Evolutionary conservation across 2,329 filamentous ascomycete genomes (phyloP), one percentile per base, ranked within the genome.

Genomic region (Talaromyces pinophilus): DNA sequence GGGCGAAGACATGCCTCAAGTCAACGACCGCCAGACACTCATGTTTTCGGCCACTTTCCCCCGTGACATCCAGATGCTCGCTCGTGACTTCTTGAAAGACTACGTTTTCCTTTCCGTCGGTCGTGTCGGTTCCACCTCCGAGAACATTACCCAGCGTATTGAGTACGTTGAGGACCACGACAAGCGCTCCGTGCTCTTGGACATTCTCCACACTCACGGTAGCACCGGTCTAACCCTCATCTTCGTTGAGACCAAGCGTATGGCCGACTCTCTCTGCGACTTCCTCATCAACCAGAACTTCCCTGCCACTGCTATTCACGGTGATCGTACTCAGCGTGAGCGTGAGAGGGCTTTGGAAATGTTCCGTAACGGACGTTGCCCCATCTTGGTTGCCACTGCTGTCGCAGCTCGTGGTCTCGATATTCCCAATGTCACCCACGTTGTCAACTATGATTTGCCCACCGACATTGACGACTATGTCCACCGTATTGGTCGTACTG

Each of bases 11-110:
- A 99, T 99, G 95, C 95, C 95, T 66, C 81, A 82, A 63, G 92
- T 94, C 68, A 83, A 88, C 71, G 84, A 86, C 74, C 93, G 95
- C 77, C 95, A 99, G 83, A 99, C 95, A 64, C 94, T 99, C 85
- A 99, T 99, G 95, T 99, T 99, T 81, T 99, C 95, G 48, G 95
- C 95, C 80, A 99, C 95, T 69, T 99, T 99, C 88, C 95, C 95
- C 68, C 92, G 94, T 74, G 95, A 99, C 80, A 99, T 99, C 67
- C 95, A 99, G 86, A 96, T 98, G 91, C 90, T 99, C 67, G 95
- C 95, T 68, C 91, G 95, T 76, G 95, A 99, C 80, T 99, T 99
- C 87, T 84, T 99, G 78, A 97, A 96, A 86, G 95, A 99, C 78
- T 99, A 99, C 84, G 89, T 99, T 76, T 99, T 99, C 88, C 87